These are phyloP conservation scores for Pseudozyma flocculosa DNA, from an alignment of 1,284 basidiomycete genomes.

Conservation along the genomic window DNA sequence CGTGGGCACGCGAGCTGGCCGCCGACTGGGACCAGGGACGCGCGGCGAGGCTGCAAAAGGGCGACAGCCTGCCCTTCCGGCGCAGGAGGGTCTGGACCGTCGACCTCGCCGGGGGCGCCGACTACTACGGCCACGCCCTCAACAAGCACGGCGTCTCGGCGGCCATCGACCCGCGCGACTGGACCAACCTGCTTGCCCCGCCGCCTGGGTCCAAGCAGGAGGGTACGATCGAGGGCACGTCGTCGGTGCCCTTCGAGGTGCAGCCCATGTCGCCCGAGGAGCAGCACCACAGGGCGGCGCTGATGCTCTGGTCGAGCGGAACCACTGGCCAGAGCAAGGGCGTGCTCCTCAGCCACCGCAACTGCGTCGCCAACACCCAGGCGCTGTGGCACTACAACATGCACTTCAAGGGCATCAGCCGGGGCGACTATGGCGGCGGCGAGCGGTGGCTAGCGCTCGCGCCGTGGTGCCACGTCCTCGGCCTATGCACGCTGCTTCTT, in stretches of 20 bases:
- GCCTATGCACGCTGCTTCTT: conserved; percentile 53
- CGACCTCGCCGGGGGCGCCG: conserved; percentile 23
- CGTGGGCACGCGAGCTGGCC: conserved; percentile 33
- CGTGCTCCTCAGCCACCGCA: conserved; percentile 56
- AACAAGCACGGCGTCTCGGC: conserved; percentile 25
- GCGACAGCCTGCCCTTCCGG: conserved; percentile 17
- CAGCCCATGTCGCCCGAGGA: conserved; percentile 28
- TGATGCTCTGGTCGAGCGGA: conserved; percentile 57
- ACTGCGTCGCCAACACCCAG: conserved; percentile 49
- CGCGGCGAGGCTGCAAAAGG: conserved; percentile 20
- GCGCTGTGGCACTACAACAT: conserved; percentile 44
- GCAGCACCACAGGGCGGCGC: conserved; percentile 35
- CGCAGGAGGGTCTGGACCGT: conserved; percentile 37
- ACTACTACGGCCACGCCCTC: conserved; percentile 38
- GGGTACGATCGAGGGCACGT: conserved; percentile 24
- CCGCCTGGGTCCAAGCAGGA: conserved; percentile 31
- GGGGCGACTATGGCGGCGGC: conserved; percentile 21
- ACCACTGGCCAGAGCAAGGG: conserved; percentile 59
- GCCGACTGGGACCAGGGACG: conserved; percentile 31
- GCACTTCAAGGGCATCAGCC: conserved; percentile 20
- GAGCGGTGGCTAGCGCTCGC: conserved; percentile 57
- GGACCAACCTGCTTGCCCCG: conserved; percentile 34
- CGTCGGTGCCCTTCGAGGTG: conserved; percentile 15
- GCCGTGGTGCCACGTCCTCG: conserved; percentile 58
- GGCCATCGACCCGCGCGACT: conserved; percentile 37